phyloP scores from a whole-genome alignment of 257 asterid genomes.

The Primulina eburnea region DNA sequence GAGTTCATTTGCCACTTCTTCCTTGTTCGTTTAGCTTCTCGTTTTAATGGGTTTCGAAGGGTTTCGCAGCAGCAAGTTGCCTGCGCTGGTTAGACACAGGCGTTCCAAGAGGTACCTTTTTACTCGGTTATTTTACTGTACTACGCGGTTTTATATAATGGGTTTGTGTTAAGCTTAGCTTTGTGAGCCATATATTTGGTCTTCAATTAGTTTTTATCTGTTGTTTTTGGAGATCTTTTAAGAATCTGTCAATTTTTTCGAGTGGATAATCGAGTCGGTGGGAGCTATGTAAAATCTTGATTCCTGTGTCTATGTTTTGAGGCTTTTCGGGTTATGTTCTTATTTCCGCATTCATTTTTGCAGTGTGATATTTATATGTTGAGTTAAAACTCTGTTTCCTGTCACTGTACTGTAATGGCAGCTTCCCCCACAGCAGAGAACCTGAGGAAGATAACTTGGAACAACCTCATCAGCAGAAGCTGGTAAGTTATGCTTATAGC shows the following conservation, averaged over 20 bases:
- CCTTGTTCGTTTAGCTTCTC: slow-evolving; percentile 10
- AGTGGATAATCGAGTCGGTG: slow-evolving; percentile 13
- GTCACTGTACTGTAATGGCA: slow-evolving; percentile 33
- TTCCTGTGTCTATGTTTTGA: slow-evolving; percentile 25
- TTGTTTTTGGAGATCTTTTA: slow-evolving; percentile 20
- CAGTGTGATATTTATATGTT: neutral
- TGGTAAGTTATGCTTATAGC: slow-evolving; percentile 45
- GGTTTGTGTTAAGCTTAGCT: slow-evolving; percentile 16
- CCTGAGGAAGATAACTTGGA: slow-evolving; percentile 38
- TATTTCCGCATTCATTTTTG: slow-evolving; percentile 21
- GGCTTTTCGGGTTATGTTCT: slow-evolving; percentile 15
- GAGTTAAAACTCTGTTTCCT: slow-evolving; percentile 18
- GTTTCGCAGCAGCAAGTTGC: slow-evolving; percentile 45
- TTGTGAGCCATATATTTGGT: slow-evolving; percentile 13
- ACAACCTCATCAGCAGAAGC: slow-evolving; percentile 38
- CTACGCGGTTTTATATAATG: neutral
- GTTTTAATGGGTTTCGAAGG: slow-evolving; percentile 56
- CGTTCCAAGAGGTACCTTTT: slow-evolving; percentile 69
- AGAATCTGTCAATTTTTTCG: slow-evolving; percentile 15
- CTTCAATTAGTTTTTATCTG: neutral
- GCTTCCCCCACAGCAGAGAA: slow-evolving; percentile 58
- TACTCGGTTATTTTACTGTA: slow-evolving; percentile 20
- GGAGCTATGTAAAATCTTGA: slow-evolving; percentile 32
- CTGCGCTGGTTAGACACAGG: slow-evolving; percentile 44
- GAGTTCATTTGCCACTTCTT: slow-evolving; percentile 20